phyloP scores from a whole-genome alignment of 1,139 yeast species.

The Nadsonia commutata region DNA sequence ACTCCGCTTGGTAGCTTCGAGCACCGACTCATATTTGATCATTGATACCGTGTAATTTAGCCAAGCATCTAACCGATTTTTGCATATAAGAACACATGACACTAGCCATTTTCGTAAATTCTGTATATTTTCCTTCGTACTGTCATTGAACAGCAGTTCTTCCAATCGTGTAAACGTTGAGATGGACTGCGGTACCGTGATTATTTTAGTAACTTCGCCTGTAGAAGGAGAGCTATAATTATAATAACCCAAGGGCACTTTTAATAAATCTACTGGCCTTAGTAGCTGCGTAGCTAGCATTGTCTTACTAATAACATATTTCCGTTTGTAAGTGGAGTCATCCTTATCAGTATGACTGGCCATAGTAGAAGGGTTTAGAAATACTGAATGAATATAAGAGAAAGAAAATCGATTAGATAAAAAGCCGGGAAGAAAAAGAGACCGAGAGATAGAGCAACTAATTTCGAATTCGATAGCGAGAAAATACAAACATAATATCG shows the following conservation, averaged over 20 bases:
- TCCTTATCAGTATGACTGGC: too few relatives aligned
- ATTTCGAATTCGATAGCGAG: too few relatives aligned
- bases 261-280: not conserved
- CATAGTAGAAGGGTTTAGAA: too few relatives aligned
- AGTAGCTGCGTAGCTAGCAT: not conserved
- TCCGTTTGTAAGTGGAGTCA: not conserved
- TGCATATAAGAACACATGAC: not conserved
- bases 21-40: not conserved
- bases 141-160: not conserved
- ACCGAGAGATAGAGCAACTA: too few relatives aligned
- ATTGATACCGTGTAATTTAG: not conserved
- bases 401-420: too few relatives aligned
- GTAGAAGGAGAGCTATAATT: not conserved
- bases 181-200: not conserved
- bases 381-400: too few relatives aligned
- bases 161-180: not conserved
- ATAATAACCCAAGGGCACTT: not conserved
- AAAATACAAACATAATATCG: too few relatives aligned
- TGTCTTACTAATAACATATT: not conserved
- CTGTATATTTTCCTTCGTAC: not conserved
- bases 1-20: too few relatives aligned
- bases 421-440: too few relatives aligned
- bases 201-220: not conserved
- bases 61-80: not conserved
- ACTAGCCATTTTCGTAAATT: not conserved